Evolutionary conservation across 2,329 filamentous ascomycete species (phyloP).

Genomic region (Scedosporium dehoogii): DNA sequence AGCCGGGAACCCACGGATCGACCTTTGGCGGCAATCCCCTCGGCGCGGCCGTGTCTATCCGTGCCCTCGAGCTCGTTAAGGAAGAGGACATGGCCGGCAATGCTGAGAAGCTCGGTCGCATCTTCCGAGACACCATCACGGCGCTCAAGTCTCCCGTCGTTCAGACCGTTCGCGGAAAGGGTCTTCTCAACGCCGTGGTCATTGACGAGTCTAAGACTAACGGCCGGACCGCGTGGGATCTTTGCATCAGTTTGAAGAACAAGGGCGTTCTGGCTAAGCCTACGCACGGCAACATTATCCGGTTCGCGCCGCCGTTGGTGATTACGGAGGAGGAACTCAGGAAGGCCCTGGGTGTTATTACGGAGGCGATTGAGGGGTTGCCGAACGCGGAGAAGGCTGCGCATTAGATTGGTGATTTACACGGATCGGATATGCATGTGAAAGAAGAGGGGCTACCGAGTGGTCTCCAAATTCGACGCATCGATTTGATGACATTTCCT

Average conservation of each 20-base stretch:
- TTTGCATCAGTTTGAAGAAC: slow-evolving; percentile 90
- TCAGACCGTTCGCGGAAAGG: slow-evolving; percentile 77
- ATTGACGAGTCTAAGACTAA: slow-evolving; percentile 83
- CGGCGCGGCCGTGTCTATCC: slow-evolving; percentile 89
- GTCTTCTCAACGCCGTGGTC: slow-evolving; percentile 87
- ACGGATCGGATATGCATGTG: background rate
- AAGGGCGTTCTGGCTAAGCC: slow-evolving; percentile 96
- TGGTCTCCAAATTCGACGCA: background rate
- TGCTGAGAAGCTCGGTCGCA: slow-evolving; percentile 68
- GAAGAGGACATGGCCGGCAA: slow-evolving; percentile 82
- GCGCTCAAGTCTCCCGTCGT: slow-evolving; percentile 74
- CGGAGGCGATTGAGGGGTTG: slow-evolving; percentile 71
- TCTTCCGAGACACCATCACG: slow-evolving; percentile 71
- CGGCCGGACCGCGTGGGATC: slow-evolving; percentile 87
- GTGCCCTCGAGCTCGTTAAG: slow-evolving; percentile 84
- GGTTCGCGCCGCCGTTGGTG: slow-evolving; percentile 90
- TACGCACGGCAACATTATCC: slow-evolving; percentile 96
- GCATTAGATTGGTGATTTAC: background rate
- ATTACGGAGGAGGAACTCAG: slow-evolving; percentile 83
- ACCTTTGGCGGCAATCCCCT: slow-evolving; percentile 98
- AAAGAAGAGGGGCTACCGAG: background rate
- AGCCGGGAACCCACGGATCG: slow-evolving; percentile 92
- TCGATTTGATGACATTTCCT: background rate
- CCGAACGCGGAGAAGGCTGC: slow-evolving; percentile 40
- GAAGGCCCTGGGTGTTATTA: slow-evolving; percentile 68